Percentiles rank a stretch among this genome's conserved stretches.
These are phyloP conservation scores for Beverwykella pulmonaria DNA, from an alignment of 495 filamentous ascomycete genomes.

Conservation along the genomic window DNA sequence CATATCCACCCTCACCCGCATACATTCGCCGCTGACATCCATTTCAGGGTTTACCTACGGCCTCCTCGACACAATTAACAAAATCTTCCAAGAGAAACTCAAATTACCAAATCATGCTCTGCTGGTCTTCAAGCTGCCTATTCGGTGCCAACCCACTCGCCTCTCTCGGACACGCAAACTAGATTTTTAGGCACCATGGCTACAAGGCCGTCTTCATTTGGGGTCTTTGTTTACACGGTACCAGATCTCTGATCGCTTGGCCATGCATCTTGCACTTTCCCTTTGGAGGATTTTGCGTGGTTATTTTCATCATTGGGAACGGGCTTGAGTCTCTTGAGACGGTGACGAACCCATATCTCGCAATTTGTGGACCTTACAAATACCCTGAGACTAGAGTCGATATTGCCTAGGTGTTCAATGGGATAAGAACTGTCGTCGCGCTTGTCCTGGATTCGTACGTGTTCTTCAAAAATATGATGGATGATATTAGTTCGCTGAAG, in stretches of 20 bases:
- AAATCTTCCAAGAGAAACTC: conserved; percentile 60
- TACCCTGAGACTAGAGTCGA: conserved; percentile 64
- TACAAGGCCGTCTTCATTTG: conserved; percentile 45
- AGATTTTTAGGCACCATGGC: conserved; percentile 45
- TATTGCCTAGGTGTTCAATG: conserved; percentile 70
- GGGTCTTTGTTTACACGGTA: conserved; percentile 42
- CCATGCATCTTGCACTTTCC: conserved; percentile 56
- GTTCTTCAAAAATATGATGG: conserved; percentile 60
- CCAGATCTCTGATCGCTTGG: conserved; percentile 59
- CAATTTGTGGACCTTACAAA: conserved; percentile 57
- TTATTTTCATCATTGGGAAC: conserved; percentile 61
- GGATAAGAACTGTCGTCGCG: conserved; percentile 65
- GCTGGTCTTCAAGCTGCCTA: conserved; percentile 60
- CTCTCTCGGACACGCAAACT: conserved; percentile 62
- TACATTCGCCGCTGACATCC: not conserved
- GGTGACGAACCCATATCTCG: conserved; percentile 59
- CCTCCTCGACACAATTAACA: conserved; percentile 75
- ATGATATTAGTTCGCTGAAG: conserved; percentile 55
- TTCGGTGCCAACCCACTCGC: conserved; percentile 63
- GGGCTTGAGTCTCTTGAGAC: conserved; percentile 60
- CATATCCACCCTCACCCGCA: conserved; percentile 55
- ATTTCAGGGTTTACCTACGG: conserved; percentile 73
- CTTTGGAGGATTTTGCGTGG: conserved; percentile 64
- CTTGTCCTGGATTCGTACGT: conserved; percentile 68
- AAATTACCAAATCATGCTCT: conserved; percentile 55